Base-by-base conservation (phyloP, 106 monocot genomes). In the Acorus calamus region DNA sequence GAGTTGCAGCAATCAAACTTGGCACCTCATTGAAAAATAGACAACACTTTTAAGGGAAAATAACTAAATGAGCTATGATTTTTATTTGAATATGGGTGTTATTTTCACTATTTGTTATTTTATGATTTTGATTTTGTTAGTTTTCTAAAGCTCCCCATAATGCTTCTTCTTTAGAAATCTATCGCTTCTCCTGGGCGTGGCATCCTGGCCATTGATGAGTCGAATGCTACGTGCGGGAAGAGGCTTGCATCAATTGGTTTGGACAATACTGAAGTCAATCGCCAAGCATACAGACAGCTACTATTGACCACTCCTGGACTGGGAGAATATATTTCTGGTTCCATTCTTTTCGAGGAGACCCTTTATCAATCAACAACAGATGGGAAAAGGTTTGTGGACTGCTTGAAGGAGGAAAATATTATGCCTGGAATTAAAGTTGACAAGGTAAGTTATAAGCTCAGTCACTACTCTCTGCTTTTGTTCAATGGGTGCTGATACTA, bases 361-460 rank as follows among this genome's bases (percentile, higher is more conserved):
- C 83, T 94, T 45, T 94, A 89, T 64, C 93, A 89, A 71, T 83
- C 79, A 47, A 89, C 93, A 49, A 77, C 73, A 41, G 86, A 89
- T 81, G 89, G 86, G 8, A 86, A 81, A 65, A 94, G 77, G 74
- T 79, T 94, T 59, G 93, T 94, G 42, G 93, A 94, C 57, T 76
- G 73, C 73, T 67, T 94, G 69, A 42, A 53, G 49, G 81, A 80
- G 14, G 72, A 69, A 71, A 86, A 86, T 4, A 94, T 94, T 52
- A 66, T 94, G 65, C 93, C 93, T 63, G 93, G 89, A 47, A 94
- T 94, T 64, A 94, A 93, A 79, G 93, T 94, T 67, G 93, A 94
- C 55, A 94, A 94, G 93, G 89, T 93, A 28, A 28, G 28, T n/a
- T n/a, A n/a, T n/a, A n/a, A n/a, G n/a, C n/a, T n/a, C n/a, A n/a